A percentile compares a stretch with the other conserved stretches of the same genome.
Evolutionary conservation across 768 basidiomycete genomes (phyloP).

Genomic region (Tubosaeta sp.): DNA sequence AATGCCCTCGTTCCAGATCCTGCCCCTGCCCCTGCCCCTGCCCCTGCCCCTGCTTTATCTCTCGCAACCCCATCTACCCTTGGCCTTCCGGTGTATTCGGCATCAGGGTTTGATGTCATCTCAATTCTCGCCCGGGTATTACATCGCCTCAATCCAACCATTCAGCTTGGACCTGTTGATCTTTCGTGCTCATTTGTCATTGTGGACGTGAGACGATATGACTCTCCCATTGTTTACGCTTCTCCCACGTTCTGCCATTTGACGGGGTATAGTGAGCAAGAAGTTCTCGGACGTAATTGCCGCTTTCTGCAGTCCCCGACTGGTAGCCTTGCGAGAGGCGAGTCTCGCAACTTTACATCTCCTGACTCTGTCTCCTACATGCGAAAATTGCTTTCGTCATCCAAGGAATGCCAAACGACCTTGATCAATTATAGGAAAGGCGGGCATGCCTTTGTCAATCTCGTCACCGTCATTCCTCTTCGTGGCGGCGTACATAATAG

Average conservation of each 20-base stretch:
- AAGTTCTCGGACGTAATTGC: constrained; percentile 88
- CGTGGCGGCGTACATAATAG: constrained; percentile 48
- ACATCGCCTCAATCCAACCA: constrained; percentile 64
- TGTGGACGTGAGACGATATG: constrained; percentile 75
- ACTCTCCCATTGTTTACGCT: constrained; percentile 88
- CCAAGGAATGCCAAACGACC: constrained; percentile 86
- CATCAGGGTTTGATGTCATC: constrained; percentile 88
- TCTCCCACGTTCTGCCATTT: constrained; percentile 77
- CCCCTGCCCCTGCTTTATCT: neutral
- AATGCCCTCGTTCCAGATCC: neutral
- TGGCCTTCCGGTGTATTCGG: constrained; percentile 71
- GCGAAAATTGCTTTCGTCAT: constrained; percentile 57
- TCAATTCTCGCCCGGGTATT: constrained; percentile 76
- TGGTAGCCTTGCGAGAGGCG: constrained; percentile 48
- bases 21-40: neutral
- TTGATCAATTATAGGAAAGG: constrained; percentile 88
- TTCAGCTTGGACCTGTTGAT: constrained; percentile 88
- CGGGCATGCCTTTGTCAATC: constrained; percentile 84
- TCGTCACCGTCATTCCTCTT: constrained; percentile 88
- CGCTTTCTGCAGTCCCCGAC: constrained; percentile 83
- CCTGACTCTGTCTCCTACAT: constrained; percentile 63
- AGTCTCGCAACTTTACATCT: constrained; percentile 56
- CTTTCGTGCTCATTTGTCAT: constrained; percentile 90
- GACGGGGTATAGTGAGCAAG: constrained; percentile 69
- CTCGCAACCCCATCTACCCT: constrained; percentile 31